These are phyloP conservation scores for Telopea speciosissima DNA, from an alignment of 177 flowering plant species.

Conservation along the genomic window DNA sequence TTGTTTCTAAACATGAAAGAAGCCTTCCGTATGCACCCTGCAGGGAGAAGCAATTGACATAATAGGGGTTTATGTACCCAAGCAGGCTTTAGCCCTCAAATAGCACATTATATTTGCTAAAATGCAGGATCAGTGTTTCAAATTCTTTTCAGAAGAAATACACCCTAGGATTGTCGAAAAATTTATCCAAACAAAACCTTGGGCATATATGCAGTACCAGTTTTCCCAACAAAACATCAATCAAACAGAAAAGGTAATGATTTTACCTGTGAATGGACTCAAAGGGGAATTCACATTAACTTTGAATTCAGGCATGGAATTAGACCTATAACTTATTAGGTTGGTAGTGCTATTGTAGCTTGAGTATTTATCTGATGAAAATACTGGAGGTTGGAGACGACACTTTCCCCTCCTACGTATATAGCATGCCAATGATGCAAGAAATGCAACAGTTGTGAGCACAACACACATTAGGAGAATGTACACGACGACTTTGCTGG, in stretches of 20 bases:
- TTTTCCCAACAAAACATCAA: neutral
- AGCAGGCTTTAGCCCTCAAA: neutral
- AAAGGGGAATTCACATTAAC: conserved; percentile 23
- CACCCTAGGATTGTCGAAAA: neutral
- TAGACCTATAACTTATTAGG: conserved; percentile 46
- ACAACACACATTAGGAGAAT: conserved; percentile 55
- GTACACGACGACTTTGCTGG: conserved; percentile 51
- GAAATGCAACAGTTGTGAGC: conserved; percentile 52
- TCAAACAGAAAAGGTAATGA: neutral
- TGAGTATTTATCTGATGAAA: conserved; percentile 55
- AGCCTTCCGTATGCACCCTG: conserved; percentile 64
- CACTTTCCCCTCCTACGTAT: conserved; percentile 44
- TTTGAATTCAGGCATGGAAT: conserved; percentile 37
- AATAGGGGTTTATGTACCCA: neutral
- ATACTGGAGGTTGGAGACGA: conserved; percentile 34
- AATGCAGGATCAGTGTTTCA: neutral
- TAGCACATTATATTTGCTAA: neutral
- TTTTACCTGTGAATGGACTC: conserved; percentile 36
- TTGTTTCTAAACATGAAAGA: conserved; percentile 40
- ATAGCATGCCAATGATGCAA: conserved; percentile 52
- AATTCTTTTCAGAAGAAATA: neutral
- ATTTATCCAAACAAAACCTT: neutral
- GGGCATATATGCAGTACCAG: neutral
- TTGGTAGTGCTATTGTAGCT: conserved; percentile 72
- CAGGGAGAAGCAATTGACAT: conserved; percentile 4